Percentiles rank a stretch among this genome's conserved stretches.
Conservation (phyloP, 495 filamentous ascomycete species). For the Aspergillus taichungensis region DNA sequence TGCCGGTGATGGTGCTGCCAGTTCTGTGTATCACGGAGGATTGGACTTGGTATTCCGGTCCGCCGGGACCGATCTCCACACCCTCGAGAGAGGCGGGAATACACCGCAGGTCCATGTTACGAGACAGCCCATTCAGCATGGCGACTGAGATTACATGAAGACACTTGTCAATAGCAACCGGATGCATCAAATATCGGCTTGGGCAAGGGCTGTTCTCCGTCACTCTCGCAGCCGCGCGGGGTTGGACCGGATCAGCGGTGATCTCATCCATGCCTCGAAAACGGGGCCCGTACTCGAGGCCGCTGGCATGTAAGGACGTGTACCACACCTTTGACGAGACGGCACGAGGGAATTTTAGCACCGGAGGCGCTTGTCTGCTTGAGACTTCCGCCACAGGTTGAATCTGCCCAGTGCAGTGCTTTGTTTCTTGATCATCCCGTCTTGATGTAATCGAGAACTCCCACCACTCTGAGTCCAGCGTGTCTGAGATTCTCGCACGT, state of each 20-base stretch:
- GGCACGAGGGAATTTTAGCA: constrained; percentile 5
- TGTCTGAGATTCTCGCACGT: constrained; percentile 18
- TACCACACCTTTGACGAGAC: constrained; percentile 4
- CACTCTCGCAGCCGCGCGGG: background rate
- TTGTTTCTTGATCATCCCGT: constrained; percentile 26
- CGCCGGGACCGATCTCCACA: background rate
- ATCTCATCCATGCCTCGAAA: constrained; percentile 19
- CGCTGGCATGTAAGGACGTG: constrained; percentile 1
- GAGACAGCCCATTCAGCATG: constrained; percentile 13
- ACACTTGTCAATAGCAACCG: constrained; percentile 31
- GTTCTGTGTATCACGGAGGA: too few species aligned
- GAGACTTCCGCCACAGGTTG: background rate
- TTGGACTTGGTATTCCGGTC: too few species aligned
- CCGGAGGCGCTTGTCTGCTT: background rate
- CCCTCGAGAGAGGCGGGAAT: background rate
- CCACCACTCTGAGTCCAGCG: constrained; percentile 31
- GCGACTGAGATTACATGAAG: constrained; percentile 34
- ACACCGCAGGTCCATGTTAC: constrained; percentile 4
- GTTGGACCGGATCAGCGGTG: constrained; percentile 8
- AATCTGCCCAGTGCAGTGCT: constrained; percentile 34
- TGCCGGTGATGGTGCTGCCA: too few species aligned
- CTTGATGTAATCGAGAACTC: constrained; percentile 34
- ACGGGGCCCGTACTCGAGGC: constrained; percentile 26
- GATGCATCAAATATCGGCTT: constrained; percentile 25
- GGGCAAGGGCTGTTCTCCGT: constrained; percentile 3